Base-by-base conservation (phyloP, 208 protist genomes). In the Acanthamoeba healyi region DNA sequence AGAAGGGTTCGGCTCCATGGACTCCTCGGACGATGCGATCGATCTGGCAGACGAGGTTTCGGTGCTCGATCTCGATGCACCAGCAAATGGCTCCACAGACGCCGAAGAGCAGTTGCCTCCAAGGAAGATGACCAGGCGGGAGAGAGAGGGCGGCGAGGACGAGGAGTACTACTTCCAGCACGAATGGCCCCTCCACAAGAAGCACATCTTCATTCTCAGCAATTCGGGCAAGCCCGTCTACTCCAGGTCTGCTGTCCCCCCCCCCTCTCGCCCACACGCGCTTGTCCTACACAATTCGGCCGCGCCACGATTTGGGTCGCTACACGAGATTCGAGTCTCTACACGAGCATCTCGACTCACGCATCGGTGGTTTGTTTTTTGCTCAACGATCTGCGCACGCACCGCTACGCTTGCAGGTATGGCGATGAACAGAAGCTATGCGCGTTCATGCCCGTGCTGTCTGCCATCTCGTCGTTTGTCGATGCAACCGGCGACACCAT, bases 221-320 rank as follows among this genome's bases (percentile, higher is more conserved):
- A 88, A 93, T 0, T 88, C 96, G 5, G 96, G 96, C 29, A 97
- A 97, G 63, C 96, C 96, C 0, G 97, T 97, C 14, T 97, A 97
- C 63, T 93, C 94, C 9, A 34, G 95, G 36, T 96, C 92, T 26
- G 67, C 44, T 40, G 3, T n/a, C n/a, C n/a, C n/a, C n/a, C n/a
- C n/a, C n/a, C n/a, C n/a, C n/a, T n/a, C n/a, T n/a, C n/a, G n/a
- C n/a, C n/a, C n/a, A n/a, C n/a, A n/a, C n/a, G n/a, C n/a, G n/a
- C n/a, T n/a, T n/a, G n/a, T n/a, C n/a, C n/a, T n/a, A n/a, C n/a
- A n/a, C n/a, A n/a, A n/a, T n/a, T n/a, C n/a, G n/a, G n/a, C n/a
- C n/a, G n/a, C n/a, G n/a, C n/a, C n/a, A n/a, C n/a, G n/a, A n/a
- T n/a, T n/a, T n/a, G n/a, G n/a, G n/a, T n/a, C n/a, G n/a, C n/a